Evolutionary conservation across 2,329 filamentous ascomycete genomes (phyloP).

Genomic region (Fusarium praegraminearum): DNA sequence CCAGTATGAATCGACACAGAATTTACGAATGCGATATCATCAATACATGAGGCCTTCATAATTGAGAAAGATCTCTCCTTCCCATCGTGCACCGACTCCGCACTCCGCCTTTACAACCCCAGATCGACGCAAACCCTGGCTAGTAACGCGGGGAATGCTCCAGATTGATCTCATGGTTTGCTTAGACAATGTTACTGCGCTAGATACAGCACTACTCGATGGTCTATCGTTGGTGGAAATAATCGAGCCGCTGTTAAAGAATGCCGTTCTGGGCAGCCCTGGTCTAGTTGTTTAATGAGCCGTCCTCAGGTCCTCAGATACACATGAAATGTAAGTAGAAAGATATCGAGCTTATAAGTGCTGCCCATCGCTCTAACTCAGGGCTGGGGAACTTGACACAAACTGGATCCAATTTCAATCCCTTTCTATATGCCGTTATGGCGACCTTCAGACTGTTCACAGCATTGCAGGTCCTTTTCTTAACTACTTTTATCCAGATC

Average conservation of each 20-base stretch:
- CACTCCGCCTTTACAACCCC: slow-evolving; percentile 21
- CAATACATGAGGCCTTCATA: background rate
- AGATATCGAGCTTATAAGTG: slow-evolving; percentile 3
- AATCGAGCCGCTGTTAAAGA: background rate
- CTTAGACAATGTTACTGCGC: background rate
- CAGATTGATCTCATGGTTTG: background rate
- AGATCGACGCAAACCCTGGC: slow-evolving; percentile 16
- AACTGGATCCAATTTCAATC: background rate
- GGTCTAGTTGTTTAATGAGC: background rate
- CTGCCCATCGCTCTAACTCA: background rate
- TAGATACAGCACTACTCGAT: background rate
- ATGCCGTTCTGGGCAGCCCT: background rate
- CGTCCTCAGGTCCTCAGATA: background rate
- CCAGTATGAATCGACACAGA: background rate
- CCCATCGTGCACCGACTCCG: slow-evolving; percentile 5
- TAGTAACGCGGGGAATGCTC: slow-evolving; percentile 15
- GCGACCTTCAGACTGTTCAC: background rate
- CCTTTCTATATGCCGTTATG: background rate
- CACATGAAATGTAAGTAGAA: background rate
- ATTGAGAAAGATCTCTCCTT: slow-evolving; percentile 3
- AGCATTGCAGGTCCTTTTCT: background rate
- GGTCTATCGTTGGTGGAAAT: slow-evolving; percentile 37
- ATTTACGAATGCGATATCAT: background rate
- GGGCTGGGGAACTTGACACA: too few relatives aligned
- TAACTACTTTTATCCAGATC: background rate